Conservation (phyloP, 2,329 filamentous ascomycete genomes). For the Penicillium concentricum region DNA sequence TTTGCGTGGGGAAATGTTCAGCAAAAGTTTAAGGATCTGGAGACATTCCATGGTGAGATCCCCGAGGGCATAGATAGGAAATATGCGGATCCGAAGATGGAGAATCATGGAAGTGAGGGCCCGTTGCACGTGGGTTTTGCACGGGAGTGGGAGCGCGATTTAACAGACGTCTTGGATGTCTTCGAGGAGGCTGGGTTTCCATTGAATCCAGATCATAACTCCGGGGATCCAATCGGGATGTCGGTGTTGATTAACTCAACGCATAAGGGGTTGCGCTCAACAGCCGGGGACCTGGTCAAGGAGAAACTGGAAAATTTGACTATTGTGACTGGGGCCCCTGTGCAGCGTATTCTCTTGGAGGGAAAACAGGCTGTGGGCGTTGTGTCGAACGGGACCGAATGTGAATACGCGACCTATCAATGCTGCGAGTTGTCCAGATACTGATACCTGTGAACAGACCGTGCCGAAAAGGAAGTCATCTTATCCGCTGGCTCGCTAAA, state of each 20-base stretch:
- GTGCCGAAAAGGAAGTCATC: slow-evolving; percentile 16
- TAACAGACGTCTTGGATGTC: slow-evolving; percentile 31
- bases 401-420: slow-evolving; percentile 26
- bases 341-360: slow-evolving; percentile 50
- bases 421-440: neutral
- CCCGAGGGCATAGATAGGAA: slow-evolving; percentile 10
- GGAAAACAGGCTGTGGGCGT: slow-evolving; percentile 49
- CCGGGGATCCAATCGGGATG: slow-evolving; percentile 59
- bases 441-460: slow-evolving; percentile 4
- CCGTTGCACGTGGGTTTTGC: slow-evolving; percentile 20
- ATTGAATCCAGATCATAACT: slow-evolving; percentile 57
- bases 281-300: slow-evolving; percentile 52
- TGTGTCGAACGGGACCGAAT: slow-evolving; percentile 41
- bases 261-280: slow-evolving; percentile 50
- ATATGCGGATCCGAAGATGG: slow-evolving; percentile 10
- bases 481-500: slow-evolving; percentile 20
- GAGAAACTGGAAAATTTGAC: slow-evolving; percentile 52
- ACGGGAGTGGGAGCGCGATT: slow-evolving; percentile 20
- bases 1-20: slow-evolving; percentile 18
- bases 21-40: slow-evolving; percentile 17
- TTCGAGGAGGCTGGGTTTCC: slow-evolving; percentile 52
- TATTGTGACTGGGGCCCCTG: slow-evolving; percentile 50
- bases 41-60: slow-evolving; percentile 15
- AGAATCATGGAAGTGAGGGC: slow-evolving; percentile 15
- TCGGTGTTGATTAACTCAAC: slow-evolving; percentile 52